A percentile compares a stretch with the other conserved stretches of the same genome.
Evolutionary conservation across 1,284 basidiomycete genomes (phyloP).

Genomic region (Coniophora puteana): DNA sequence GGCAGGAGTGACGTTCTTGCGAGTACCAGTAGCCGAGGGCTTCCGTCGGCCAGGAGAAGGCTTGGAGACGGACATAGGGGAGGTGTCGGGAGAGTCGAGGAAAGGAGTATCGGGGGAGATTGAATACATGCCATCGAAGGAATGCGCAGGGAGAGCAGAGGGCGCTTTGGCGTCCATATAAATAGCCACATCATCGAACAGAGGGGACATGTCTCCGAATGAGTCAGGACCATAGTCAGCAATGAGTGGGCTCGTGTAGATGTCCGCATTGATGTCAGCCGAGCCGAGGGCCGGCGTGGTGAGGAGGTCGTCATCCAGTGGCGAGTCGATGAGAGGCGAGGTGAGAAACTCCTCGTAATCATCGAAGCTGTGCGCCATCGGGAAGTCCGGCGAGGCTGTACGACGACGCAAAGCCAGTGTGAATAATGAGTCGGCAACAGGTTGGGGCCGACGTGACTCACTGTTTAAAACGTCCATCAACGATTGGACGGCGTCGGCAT

Average conservation of each 20-base stretch:
- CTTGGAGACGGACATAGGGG: slow-evolving; percentile 25
- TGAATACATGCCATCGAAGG: slow-evolving; percentile 36
- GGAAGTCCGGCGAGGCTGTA: slow-evolving; percentile 37
- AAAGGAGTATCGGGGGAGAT: slow-evolving; percentile 43
- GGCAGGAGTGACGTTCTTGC: slow-evolving; percentile 48
- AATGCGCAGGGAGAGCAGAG: slow-evolving; percentile 10
- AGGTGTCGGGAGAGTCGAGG: slow-evolving; percentile 37
- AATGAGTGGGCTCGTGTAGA: slow-evolving; percentile 33
- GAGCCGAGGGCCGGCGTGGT: slow-evolving; percentile 47
- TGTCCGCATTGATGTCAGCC: slow-evolving; percentile 37
- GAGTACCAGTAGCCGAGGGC: slow-evolving; percentile 42
- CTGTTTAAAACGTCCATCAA: slow-evolving; percentile 42
- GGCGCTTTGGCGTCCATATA: slow-evolving; percentile 15
- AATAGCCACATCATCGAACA: slow-evolving; percentile 16
- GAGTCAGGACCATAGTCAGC: slow-evolving; percentile 30
- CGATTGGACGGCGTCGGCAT: slow-evolving; percentile 33
- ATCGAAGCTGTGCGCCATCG: slow-evolving; percentile 27
- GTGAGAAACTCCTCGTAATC: slow-evolving; percentile 37
- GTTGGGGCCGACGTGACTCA: slow-evolving; percentile 12
- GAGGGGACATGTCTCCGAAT: slow-evolving; percentile 27
- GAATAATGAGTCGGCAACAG: neutral
- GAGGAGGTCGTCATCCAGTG: slow-evolving; percentile 50
- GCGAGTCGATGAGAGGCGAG: slow-evolving; percentile 49
- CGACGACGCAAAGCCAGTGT: neutral
- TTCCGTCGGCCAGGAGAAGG: slow-evolving; percentile 23